phyloP scores from a whole-genome alignment of 1,139 yeast species.

The Hansenula anomala region DNA sequence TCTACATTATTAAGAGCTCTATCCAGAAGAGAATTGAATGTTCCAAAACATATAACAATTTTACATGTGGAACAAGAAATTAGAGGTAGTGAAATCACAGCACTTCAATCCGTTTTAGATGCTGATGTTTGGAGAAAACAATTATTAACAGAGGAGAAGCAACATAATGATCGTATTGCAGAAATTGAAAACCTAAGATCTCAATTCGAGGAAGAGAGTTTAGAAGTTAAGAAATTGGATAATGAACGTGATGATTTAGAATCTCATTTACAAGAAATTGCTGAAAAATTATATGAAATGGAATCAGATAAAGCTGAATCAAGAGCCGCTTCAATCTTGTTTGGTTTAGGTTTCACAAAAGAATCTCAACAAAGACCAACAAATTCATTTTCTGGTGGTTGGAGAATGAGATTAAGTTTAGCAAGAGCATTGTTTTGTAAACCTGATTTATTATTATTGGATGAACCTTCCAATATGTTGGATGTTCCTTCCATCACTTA shows the following conservation, averaged over 20 bases:
- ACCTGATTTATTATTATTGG: constrained; percentile 87
- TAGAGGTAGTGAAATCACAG: constrained; percentile 86
- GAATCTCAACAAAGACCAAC: constrained; percentile 83
- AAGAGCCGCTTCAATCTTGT: constrained; percentile 91
- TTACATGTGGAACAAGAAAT: constrained; percentile 97
- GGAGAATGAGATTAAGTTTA: constrained; percentile 99
- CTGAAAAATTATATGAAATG: constrained; percentile 81
- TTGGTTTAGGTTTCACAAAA: constrained; percentile 87
- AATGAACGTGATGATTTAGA: constrained; percentile 88
- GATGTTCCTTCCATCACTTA: constrained; percentile 98
- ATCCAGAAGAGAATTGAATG: constrained; percentile 86
- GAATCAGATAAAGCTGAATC: constrained; percentile 98
- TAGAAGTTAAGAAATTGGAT: constrained; percentile 76
- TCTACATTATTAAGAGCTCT: constrained; percentile 88
- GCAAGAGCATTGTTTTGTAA: constrained; percentile 97
- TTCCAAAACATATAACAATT: constrained; percentile 93
- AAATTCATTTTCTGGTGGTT: constrained; percentile 96
- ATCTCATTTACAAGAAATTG: constrained; percentile 68
- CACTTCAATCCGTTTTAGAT: constrained; percentile 89
- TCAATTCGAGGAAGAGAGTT: constrained; percentile 78
- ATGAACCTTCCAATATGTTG: constrained; percentile 99
- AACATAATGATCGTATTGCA: constrained; percentile 65
- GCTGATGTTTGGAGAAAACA: constrained; percentile 99
- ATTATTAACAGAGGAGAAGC: constrained; percentile 67
- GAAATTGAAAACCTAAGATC: constrained; percentile 67